A percentile compares a stretch with the other conserved stretches of the same genome.
Conservation (phyloP, 2,329 filamentous ascomycete genomes). For the Metarhizium robertsii region DNA sequence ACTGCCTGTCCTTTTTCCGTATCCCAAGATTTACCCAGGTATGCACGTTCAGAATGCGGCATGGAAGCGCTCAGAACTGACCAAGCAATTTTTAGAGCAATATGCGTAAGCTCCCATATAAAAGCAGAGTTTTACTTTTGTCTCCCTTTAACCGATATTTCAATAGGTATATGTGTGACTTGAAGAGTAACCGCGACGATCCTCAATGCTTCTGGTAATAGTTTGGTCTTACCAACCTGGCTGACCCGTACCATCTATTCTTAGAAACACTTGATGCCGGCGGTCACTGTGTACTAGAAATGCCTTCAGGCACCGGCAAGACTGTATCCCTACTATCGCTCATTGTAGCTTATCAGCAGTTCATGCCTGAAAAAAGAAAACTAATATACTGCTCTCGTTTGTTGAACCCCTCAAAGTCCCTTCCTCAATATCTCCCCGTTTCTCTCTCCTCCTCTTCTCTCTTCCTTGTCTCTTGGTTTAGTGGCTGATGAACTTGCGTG, state of each 20-base stretch:
- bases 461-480: background rate
- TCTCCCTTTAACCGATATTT: background rate
- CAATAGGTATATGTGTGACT: constrained; percentile 46
- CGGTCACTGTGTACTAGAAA: constrained; percentile 93
- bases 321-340: constrained; percentile 90
- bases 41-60: constrained; percentile 10
- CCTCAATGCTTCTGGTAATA: background rate
- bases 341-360: constrained; percentile 93
- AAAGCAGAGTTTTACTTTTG: background rate
- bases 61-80: background rate
- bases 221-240: background rate
- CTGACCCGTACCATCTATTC: background rate
- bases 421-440: background rate
- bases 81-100: constrained; percentile 31
- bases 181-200: constrained; percentile 34
- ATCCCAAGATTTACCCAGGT: constrained; percentile 51
- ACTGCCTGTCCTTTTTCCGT: constrained; percentile 47
- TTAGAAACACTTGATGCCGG: constrained; percentile 76
- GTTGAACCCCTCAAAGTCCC: background rate
- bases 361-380: constrained; percentile 87
- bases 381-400: constrained; percentile 94
- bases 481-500: background rate
- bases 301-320: constrained; percentile 98
- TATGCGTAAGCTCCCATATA: constrained; percentile 35
- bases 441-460: background rate